These are phyloP conservation scores for Anisodus tanguticus DNA, from an alignment of 257 asterid species.

Conservation along the genomic window DNA sequence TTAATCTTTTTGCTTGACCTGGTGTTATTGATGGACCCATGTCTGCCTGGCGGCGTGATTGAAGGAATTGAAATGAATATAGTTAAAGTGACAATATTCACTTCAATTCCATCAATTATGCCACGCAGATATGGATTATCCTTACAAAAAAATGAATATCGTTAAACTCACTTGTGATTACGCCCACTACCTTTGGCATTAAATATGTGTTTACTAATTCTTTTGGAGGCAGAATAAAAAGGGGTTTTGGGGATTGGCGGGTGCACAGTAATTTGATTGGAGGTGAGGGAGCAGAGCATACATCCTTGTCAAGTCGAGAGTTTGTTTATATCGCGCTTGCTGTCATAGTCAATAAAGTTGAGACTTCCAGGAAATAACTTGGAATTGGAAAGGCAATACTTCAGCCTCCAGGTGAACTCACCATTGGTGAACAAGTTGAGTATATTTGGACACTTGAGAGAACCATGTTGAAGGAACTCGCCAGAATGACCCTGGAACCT, in stretches of 20 bases:
- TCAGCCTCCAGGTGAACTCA: neutral
- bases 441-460: neutral
- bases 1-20: neutral
- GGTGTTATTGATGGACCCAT: neutral
- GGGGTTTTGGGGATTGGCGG: neutral
- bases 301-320: neutral
- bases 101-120: conserved; percentile 3
- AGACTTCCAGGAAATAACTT: neutral
- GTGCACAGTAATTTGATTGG: neutral
- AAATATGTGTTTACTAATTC: neutral
- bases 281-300: neutral
- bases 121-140: neutral
- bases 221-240: neutral
- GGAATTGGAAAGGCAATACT: neutral
- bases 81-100: neutral
- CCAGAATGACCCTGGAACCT: conserved; percentile 8
- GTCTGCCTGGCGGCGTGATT: neutral
- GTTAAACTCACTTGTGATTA: neutral
- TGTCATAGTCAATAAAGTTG: neutral
- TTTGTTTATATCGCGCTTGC: neutral
- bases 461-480: conserved; percentile 15
- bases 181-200: neutral
- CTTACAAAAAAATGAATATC: neutral
- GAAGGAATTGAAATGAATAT: neutral
- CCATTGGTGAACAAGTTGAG: neutral